Percentiles rank a stretch among this genome's conserved stretches.
Evolutionary conservation across 2,329 filamentous ascomycete species (phyloP).

Genomic region (Cadophora gregata): DNA sequence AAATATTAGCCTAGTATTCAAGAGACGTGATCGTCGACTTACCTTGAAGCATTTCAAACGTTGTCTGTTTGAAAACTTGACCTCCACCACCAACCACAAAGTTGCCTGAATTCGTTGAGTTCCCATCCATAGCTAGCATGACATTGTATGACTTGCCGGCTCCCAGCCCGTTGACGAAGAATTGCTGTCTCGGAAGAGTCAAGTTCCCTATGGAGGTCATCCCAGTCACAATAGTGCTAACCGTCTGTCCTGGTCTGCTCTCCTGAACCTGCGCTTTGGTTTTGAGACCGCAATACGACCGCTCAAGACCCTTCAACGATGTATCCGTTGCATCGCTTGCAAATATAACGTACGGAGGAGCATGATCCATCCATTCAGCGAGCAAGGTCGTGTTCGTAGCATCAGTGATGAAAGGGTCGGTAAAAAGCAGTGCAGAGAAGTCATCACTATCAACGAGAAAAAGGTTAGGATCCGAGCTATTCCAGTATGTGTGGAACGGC

Average conservation of each 20-base stretch:
- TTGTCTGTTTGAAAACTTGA: constrained; percentile 71
- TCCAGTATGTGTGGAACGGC: constrained; percentile 72
- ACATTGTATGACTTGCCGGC: constrained; percentile 73
- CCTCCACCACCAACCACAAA: constrained; percentile 74
- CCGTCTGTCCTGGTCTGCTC: constrained; percentile 55
- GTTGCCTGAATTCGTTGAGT: constrained; percentile 58
- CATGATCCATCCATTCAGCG: constrained; percentile 59
- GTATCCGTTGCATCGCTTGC: constrained; percentile 64
- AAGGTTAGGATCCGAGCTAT: constrained; percentile 52
- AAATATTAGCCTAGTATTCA: constrained; percentile 25
- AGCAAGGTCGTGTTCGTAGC: constrained; percentile 54
- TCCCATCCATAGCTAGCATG: constrained; percentile 69
- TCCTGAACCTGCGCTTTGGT: constrained; percentile 67
- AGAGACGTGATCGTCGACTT: constrained; percentile 41
- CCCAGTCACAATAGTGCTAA: constrained; percentile 57
- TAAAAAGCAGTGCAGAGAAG: constrained; percentile 78
- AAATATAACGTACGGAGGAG: constrained; percentile 78
- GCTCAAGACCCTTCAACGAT: constrained; percentile 70
- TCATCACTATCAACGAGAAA: constrained; percentile 87
- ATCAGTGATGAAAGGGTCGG: constrained; percentile 69
- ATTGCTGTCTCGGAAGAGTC: constrained; percentile 81
- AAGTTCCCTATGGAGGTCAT: constrained; percentile 74
- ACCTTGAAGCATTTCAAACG: constrained; percentile 83
- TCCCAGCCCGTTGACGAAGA: constrained; percentile 80
- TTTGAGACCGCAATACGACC: constrained; percentile 83